Percentiles rank a stretch among this genome's conserved stretches.
Evolutionary conservation across 805 yeast genomes (phyloP).

Genomic region (Barnettozyma californica): DNA sequence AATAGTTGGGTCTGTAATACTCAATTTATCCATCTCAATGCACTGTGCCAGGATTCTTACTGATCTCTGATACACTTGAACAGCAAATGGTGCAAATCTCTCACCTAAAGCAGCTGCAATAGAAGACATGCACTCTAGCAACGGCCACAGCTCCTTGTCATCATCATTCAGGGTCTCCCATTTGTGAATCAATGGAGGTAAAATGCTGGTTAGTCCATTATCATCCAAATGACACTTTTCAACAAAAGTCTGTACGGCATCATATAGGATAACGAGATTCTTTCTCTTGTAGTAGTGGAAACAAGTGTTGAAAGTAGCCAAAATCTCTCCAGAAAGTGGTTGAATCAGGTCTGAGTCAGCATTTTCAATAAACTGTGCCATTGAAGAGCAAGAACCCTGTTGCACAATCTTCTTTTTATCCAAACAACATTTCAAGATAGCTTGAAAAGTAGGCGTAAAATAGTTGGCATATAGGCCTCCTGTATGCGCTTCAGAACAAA

Average conservation of each 20-base stretch:
- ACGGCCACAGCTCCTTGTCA: slow-evolving; percentile 85
- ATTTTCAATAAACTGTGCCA: slow-evolving; percentile 76
- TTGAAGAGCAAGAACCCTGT: slow-evolving; percentile 85
- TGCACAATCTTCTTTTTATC: slow-evolving; percentile 92
- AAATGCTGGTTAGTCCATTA: slow-evolving; percentile 50
- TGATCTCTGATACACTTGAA: slow-evolving; percentile 79
- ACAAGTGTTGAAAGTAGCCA: slow-evolving; percentile 67
- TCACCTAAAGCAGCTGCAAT: slow-evolving; percentile 86
- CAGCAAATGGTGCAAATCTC: slow-evolving; percentile 81
- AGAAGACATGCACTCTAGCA: slow-evolving; percentile 87
- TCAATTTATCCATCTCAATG: slow-evolving; percentile 59
- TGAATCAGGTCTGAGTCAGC: slow-evolving; percentile 58
- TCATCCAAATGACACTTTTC: slow-evolving; percentile 62
- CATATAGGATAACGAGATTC: slow-evolving; percentile 77
- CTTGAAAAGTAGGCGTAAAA: slow-evolving; percentile 71
- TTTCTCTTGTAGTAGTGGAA: slow-evolving; percentile 75
- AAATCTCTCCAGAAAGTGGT: slow-evolving; percentile 55
- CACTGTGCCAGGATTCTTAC: slow-evolving; percentile 61
- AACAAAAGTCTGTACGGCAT: slow-evolving; percentile 84
- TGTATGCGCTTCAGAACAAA: slow-evolving; percentile 59
- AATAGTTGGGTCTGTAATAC: slow-evolving; percentile 58
- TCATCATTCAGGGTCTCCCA: slow-evolving; percentile 76
- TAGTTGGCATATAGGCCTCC: slow-evolving; percentile 61
- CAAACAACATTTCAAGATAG: slow-evolving; percentile 67
- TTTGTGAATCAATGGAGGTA: slow-evolving; percentile 78